Conservation (phyloP, 441 rosid genomes). For the Raphanus hybrid region DNA sequence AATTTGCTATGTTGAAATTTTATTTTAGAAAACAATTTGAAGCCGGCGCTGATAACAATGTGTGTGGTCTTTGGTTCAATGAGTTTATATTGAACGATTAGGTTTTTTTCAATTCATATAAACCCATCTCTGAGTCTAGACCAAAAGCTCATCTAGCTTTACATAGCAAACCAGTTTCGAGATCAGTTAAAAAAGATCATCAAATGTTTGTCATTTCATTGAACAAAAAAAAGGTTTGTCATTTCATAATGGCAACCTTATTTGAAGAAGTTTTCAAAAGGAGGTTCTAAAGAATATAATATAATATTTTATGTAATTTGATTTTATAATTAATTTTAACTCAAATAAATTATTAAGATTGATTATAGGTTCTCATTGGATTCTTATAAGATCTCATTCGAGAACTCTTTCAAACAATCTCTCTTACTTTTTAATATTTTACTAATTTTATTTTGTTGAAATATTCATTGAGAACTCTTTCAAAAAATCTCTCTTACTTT, state of each 20-base stretch:
- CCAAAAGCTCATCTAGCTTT: background rate
- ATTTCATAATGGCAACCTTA: too few species aligned
- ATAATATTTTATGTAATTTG: too few species aligned
- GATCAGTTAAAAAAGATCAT: background rate
- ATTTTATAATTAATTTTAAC: too few species aligned
- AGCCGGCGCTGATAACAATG: background rate
- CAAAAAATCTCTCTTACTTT: background rate
- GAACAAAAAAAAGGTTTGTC: too few species aligned
- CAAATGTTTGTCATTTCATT: background rate
- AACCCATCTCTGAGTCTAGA: background rate
- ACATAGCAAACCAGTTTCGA: background rate
- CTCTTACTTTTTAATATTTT: too few species aligned
- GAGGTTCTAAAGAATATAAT: too few species aligned
- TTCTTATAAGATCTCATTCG: too few species aligned
- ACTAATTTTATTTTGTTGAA: too few species aligned
- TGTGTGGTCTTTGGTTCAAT: background rate
- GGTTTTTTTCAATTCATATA: background rate
- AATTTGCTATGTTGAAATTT: background rate
- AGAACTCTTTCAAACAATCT: too few species aligned
- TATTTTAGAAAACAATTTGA: background rate
- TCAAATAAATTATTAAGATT: too few species aligned
- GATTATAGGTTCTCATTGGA: too few species aligned
- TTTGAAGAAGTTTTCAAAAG: too few species aligned
- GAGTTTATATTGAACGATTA: background rate
- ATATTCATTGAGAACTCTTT: background rate